These are phyloP conservation scores for Fusarium acutatum DNA, from an alignment of 2,329 filamentous ascomycete species.

Conservation along the genomic window DNA sequence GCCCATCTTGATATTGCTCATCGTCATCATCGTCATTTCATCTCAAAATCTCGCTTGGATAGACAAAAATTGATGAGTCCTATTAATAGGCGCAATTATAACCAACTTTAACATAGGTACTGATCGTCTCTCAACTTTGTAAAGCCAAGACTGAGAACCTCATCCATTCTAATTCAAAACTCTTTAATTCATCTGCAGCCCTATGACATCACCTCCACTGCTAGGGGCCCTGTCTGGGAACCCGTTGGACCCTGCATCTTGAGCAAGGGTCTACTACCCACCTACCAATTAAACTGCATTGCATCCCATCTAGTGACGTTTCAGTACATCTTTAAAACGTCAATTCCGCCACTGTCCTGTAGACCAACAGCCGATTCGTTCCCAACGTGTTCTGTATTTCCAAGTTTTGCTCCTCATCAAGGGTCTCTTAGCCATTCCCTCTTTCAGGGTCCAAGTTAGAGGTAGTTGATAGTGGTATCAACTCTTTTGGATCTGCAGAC, in stretches of 20 bases:
- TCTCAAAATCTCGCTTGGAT: background rate
- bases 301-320: constrained; percentile 33
- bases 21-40: background rate
- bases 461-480: background rate
- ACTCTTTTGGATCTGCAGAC: background rate
- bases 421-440: background rate
- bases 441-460: constrained; percentile 5
- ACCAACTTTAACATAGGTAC: background rate
- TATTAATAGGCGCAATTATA: background rate
- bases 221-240: constrained; percentile 1
- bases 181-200: background rate
- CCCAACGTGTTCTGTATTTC: background rate
- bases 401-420: constrained; percentile 19
- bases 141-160: background rate
- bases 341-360: constrained; percentile 9
- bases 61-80: background rate
- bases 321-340: constrained; percentile 18
- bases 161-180: background rate
- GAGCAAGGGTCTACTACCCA: background rate
- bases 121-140: background rate
- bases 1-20: background rate
- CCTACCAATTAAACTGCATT: constrained; percentile 24
- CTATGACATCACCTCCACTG: constrained; percentile 40
- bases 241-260: constrained; percentile 35
- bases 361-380: background rate